phyloP scores from a whole-genome alignment of 2,329 filamentous ascomycete species.

The Nothophaeocryptopus gaeumannii region DNA sequence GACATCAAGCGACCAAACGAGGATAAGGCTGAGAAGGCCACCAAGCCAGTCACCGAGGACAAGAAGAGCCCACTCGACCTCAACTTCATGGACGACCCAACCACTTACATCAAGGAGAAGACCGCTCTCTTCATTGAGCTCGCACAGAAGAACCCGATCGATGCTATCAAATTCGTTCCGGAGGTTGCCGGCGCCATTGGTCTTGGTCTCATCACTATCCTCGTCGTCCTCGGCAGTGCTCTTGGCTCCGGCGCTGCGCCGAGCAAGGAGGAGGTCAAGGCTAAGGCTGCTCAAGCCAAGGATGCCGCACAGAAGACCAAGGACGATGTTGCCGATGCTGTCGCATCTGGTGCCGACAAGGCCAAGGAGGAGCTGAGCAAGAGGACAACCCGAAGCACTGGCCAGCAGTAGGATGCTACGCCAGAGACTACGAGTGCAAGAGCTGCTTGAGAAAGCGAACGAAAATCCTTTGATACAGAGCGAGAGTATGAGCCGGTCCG shows the following conservation, averaged over 20 bases:
- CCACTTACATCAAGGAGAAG: conserved; percentile 88
- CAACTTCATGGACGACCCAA: conserved; percentile 86
- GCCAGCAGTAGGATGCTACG: conserved; percentile 12
- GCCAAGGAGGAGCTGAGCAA: conserved; percentile 68
- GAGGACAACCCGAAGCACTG: conserved; percentile 31
- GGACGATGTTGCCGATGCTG: conserved; percentile 67
- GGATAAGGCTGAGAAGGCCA: conserved; percentile 75
- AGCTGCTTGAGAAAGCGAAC: too few species aligned
- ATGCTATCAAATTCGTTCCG: conserved; percentile 84
- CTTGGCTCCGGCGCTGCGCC: conserved; percentile 60
- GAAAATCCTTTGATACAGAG: too few species aligned
- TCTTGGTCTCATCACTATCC: conserved; percentile 65
- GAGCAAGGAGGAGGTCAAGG: conserved; percentile 65
- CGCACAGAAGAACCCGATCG: conserved; percentile 74
- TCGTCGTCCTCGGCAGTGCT: conserved; percentile 67
- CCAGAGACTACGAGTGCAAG: too few species aligned
- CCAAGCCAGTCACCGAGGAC: conserved; percentile 63
- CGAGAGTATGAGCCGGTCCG: neutral
- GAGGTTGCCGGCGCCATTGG: conserved; percentile 82
- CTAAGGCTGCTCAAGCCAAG: conserved; percentile 73
- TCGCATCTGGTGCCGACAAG: conserved; percentile 65
- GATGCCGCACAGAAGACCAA: conserved; percentile 63
- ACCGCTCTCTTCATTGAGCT: conserved; percentile 84
- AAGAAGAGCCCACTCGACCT: conserved; percentile 72
- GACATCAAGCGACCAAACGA: conserved; percentile 83